Evolutionary conservation across 805 yeast species (phyloP).

Genomic region (Komagataella pastoris): DNA sequence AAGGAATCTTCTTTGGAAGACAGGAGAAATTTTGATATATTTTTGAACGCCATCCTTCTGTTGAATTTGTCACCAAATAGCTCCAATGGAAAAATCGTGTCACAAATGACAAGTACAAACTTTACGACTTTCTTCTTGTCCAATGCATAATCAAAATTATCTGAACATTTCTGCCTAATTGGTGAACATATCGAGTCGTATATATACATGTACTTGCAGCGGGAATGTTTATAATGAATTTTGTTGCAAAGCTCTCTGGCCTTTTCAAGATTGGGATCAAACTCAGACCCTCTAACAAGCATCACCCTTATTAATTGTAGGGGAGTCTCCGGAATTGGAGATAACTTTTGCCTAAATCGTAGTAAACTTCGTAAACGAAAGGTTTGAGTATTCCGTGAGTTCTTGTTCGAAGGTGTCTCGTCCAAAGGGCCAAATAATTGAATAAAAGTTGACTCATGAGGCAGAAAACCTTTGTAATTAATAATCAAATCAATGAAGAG

Average conservation of each 20-base stretch:
- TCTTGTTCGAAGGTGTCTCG: neutral
- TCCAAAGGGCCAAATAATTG: neutral
- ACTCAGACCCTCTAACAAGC: neutral
- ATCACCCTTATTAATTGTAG: neutral
- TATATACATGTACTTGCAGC: constrained; percentile 21
- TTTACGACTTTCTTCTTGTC: constrained; percentile 21
- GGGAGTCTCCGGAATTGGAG: neutral
- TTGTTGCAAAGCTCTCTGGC: constrained; percentile 7
- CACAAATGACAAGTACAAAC: constrained; percentile 28
- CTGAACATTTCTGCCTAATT: neutral
- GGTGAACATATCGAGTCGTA: constrained; percentile 20
- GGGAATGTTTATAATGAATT: constrained; percentile 20
- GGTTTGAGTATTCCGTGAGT: neutral
- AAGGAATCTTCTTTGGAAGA: constrained; percentile 24
- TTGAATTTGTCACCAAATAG: constrained; percentile 42
- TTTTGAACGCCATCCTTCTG: constrained; percentile 22
- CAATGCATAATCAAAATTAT: constrained; percentile 20
- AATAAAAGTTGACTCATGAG: neutral
- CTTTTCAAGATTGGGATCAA: neutral
- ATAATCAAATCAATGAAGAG: constrained; percentile 26
- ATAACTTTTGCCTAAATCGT: neutral
- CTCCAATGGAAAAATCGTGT: constrained; percentile 34
- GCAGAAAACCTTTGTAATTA: constrained; percentile 16
- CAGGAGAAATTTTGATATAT: constrained; percentile 23
- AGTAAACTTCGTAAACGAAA: neutral